Evolutionary conservation across 1,284 basidiomycete species (phyloP).

Genomic region (Mycena citricolor): DNA sequence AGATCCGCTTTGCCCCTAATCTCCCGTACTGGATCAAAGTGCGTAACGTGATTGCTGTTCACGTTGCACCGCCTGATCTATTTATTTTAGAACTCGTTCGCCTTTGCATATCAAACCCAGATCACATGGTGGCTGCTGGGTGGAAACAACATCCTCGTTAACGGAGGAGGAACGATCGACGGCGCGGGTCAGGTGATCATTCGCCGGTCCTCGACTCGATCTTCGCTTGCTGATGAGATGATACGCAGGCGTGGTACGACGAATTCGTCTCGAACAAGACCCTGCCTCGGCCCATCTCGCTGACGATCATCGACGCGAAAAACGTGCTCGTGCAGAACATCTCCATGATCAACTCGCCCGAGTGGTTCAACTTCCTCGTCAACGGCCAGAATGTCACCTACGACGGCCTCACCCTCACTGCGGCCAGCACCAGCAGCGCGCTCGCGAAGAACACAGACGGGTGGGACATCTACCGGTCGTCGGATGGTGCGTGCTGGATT

Average conservation of each 20-base stretch:
- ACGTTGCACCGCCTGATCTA: no score
- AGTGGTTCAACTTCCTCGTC: conserved; percentile 53
- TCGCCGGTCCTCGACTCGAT: no score
- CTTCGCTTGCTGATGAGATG: no score
- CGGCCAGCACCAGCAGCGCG: conserved; percentile 44
- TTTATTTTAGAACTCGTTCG: conserved; percentile 47
- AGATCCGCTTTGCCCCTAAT: conserved; percentile 47
- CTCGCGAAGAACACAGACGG: conserved; percentile 54
- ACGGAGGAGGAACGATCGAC: conserved; percentile 58
- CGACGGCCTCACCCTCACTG: conserved; percentile 43
- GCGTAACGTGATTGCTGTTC: no score
- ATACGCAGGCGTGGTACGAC: no score
- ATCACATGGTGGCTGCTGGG: conserved; percentile 62
- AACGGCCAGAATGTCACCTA: conserved; percentile 46
- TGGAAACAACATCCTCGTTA: conserved; percentile 53
- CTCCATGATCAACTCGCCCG: conserved; percentile 42
- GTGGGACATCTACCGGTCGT: conserved; percentile 62
- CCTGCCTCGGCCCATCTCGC: conserved; percentile 56
- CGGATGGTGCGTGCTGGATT: no score
- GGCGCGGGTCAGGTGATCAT: conserved; percentile 54
- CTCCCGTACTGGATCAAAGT: conserved; percentile 54
- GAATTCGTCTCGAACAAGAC: conserved; percentile 42
- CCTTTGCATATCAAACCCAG: conserved; percentile 53
- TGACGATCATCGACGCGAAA: conserved; percentile 56
- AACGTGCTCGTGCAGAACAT: conserved; percentile 54